These are phyloP conservation scores for Penicillium bovifimosum DNA, from an alignment of 495 filamentous ascomycete species.

Conservation along the genomic window DNA sequence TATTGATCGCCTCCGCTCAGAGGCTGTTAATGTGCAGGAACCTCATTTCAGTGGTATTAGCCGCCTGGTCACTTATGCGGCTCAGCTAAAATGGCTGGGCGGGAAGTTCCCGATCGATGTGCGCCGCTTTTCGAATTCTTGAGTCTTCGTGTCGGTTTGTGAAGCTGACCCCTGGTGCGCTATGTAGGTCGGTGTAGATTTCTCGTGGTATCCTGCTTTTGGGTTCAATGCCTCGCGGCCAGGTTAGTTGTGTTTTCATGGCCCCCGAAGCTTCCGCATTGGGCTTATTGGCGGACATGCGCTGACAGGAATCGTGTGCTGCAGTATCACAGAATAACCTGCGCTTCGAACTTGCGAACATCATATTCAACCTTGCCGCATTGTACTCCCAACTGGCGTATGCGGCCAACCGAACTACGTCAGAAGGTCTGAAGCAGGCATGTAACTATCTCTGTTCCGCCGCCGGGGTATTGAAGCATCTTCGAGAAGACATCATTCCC, in stretches of 20 bases:
- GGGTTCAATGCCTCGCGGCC: conserved; percentile 82
- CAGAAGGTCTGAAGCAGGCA: conserved; percentile 80
- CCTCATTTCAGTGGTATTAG: conserved; percentile 83
- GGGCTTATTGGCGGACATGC: background rate
- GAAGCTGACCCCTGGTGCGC: background rate
- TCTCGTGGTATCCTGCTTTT: conserved; percentile 89
- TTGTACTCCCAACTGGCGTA: conserved; percentile 91
- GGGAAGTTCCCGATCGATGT: conserved; percentile 98
- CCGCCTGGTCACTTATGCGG: conserved; percentile 83
- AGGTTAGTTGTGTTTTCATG: conserved; percentile 31
- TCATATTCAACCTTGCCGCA: conserved; percentile 87
- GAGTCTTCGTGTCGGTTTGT: background rate
- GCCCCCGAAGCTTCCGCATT: background rate
- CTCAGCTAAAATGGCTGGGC: conserved; percentile 87
- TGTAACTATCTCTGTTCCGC: conserved; percentile 88
- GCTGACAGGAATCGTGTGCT: background rate
- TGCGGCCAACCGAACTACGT: conserved; percentile 69
- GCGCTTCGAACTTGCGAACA: conserved; percentile 89
- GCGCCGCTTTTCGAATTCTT: conserved; percentile 23
- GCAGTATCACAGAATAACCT: conserved; percentile 80
- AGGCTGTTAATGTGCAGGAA: conserved; percentile 82
- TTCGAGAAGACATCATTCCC: conserved; percentile 73
- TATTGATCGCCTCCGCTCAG: conserved; percentile 74
- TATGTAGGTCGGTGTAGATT: conserved; percentile 81
- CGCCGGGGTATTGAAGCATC: conserved; percentile 76